phyloP scores from a whole-genome alignment of 1,284 basidiomycete genomes.

The Malassezia pachydermatis region DNA sequence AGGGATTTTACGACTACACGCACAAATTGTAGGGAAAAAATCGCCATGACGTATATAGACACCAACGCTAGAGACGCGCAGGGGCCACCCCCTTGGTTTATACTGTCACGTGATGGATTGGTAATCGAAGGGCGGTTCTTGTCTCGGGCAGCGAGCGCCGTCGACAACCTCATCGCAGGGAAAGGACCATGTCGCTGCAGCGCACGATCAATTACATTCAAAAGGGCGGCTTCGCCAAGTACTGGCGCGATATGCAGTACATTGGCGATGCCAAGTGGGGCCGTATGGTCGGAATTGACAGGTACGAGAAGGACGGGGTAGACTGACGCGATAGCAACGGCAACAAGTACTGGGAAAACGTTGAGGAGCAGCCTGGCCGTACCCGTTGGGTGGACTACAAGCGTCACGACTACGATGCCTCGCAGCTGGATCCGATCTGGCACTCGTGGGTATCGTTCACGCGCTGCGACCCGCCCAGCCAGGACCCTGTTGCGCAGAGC shows the following conservation, averaged over 20 bases:
- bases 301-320: slow-evolving; percentile 14
- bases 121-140: too few relatives aligned
- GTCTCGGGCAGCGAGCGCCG: too few relatives aligned
- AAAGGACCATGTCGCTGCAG: slow-evolving; percentile 41
- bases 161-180: too few relatives aligned
- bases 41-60: too few relatives aligned
- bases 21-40: too few relatives aligned
- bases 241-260: slow-evolving; percentile 43
- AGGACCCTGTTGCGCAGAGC: slow-evolving; percentile 25
- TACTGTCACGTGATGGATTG: too few relatives aligned
- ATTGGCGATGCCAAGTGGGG: slow-evolving; percentile 47
- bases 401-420: slow-evolving; percentile 37
- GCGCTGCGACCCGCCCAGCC: slow-evolving; percentile 30
- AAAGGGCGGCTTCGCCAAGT: slow-evolving; percentile 37
- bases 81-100: too few relatives aligned
- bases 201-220: slow-evolving; percentile 39
- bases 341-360: slow-evolving; percentile 47
- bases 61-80: too few relatives aligned
- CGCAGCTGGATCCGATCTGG: slow-evolving; percentile 43
- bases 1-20: too few relatives aligned
- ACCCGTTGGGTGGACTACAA: slow-evolving; percentile 46
- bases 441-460: slow-evolving; percentile 44
- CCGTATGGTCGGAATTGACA: slow-evolving; percentile 39
- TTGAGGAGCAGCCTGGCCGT: slow-evolving; percentile 35
- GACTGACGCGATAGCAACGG: slow-evolving; percentile 23